phyloP scores from a whole-genome alignment of 2,329 filamentous ascomycete species.

The Exophiala alcalophila region DNA sequence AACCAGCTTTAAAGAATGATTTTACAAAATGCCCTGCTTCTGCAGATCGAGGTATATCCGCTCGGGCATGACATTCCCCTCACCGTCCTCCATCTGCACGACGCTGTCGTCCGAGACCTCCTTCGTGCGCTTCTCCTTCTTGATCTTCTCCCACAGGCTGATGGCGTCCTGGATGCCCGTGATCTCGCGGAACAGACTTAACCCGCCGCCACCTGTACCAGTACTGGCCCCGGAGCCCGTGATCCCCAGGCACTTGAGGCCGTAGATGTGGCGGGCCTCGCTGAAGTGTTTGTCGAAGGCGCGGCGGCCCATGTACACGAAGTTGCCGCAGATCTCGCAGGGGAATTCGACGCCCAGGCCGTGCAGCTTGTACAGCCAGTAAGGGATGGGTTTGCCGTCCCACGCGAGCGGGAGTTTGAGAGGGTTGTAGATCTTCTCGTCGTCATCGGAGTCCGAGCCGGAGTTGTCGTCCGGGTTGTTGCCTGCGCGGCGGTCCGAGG shows the following conservation, averaged over 20 bases:
- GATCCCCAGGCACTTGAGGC: conserved; percentile 89
- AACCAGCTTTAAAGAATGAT: too few species aligned
- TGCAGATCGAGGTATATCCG: conserved; percentile 95
- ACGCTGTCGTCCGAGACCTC: conserved; percentile 60
- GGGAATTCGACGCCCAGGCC: conserved; percentile 91
- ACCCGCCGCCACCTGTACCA: conserved; percentile 53
- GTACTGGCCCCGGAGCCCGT: conserved; percentile 44
- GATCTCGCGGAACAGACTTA: conserved; percentile 88
- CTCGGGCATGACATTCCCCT: conserved; percentile 98
- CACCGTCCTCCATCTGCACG: conserved; percentile 96
- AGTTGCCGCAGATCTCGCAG: conserved; percentile 97
- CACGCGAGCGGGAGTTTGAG: conserved; percentile 92
- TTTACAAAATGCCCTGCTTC: conserved; percentile 79
- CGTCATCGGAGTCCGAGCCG: conserved; percentile 70
- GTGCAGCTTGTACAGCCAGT: conserved; percentile 97
- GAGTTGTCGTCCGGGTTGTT: conserved; percentile 50
- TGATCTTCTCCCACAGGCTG: conserved; percentile 89
- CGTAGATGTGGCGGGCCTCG: conserved; percentile 87
- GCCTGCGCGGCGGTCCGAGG: conserved; percentile 28
- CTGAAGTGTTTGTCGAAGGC: conserved; percentile 99
- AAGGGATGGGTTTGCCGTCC: conserved; percentile 98
- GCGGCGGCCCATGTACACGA: conserved; percentile 94
- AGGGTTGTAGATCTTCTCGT: conserved; percentile 93
- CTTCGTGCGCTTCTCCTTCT: conserved; percentile 69
- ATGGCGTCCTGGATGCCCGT: conserved; percentile 86